Conservation (phyloP, 495 filamentous ascomycete genomes). For the Hypoxylon subgilvum region DNA sequence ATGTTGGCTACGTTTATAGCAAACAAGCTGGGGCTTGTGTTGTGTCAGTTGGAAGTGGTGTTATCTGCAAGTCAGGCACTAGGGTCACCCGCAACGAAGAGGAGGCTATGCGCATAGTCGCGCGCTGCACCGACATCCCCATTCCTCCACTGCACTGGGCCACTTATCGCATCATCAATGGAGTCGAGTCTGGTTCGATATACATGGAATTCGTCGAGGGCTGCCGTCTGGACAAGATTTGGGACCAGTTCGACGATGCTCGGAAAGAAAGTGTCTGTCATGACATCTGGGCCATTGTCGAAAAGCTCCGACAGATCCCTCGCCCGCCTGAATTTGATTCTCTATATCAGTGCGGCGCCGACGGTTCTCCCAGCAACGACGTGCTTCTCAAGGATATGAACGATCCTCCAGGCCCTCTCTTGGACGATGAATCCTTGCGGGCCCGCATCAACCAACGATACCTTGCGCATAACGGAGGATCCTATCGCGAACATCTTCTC, state of each 20-base stretch:
- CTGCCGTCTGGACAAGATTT: constrained; percentile 32
- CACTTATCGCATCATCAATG: background rate
- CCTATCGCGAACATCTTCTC: constrained; percentile 40
- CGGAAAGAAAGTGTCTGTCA: constrained; percentile 44
- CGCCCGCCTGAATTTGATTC: constrained; percentile 31
- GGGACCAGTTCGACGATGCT: constrained; percentile 41
- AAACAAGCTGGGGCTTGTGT: no score
- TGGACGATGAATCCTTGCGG: constrained; percentile 28
- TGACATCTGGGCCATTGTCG: constrained; percentile 45
- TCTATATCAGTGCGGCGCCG: constrained; percentile 45
- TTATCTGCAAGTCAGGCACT: no score
- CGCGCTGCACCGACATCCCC: constrained; percentile 13
- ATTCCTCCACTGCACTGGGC: constrained; percentile 9
- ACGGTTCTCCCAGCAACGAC: constrained; percentile 44
- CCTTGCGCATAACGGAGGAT: constrained; percentile 39
- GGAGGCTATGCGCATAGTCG: constrained; percentile 15
- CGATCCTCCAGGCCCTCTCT: constrained; percentile 38
- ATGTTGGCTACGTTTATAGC: no score
- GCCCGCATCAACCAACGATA: constrained; percentile 50
- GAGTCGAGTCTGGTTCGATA: constrained; percentile 24
- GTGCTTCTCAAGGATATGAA: constrained; percentile 44
- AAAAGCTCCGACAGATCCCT: constrained; percentile 40
- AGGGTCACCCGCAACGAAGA: constrained; percentile 1
- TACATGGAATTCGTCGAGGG: constrained; percentile 33
- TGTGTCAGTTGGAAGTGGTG: no score